phyloP scores from a whole-genome alignment of 345 rosid genomes.

The Cardamine resedifolia region DNA sequence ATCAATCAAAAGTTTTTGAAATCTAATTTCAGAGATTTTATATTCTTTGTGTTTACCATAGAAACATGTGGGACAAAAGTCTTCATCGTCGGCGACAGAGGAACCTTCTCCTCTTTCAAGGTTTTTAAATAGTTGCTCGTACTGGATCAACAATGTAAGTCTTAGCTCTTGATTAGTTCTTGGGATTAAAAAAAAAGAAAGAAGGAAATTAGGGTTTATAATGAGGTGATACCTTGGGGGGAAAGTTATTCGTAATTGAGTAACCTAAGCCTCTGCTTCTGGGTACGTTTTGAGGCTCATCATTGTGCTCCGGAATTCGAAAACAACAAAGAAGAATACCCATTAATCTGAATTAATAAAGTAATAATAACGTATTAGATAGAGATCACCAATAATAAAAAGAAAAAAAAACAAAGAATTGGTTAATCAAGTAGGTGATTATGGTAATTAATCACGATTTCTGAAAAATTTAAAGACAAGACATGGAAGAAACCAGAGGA shows the following conservation, averaged over 20 bases:
- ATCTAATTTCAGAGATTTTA: not conserved
- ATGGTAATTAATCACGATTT: not conserved
- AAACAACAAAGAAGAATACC: conserved; percentile 26
- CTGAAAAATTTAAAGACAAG: not conserved
- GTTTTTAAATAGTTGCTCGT: conserved; percentile 18
- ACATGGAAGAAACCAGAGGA: not conserved
- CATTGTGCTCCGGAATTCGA: not conserved
- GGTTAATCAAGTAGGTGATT: not conserved
- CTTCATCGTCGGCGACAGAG: conserved; percentile 30
- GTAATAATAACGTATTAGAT: not conserved
- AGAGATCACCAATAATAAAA: not conserved
- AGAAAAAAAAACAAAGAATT: not conserved
- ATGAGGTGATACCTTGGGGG: conserved; percentile 20
- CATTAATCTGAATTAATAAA: conserved; percentile 27
- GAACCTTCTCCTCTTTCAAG: not conserved
- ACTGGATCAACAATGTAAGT: not conserved
- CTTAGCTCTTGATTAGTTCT: not conserved
- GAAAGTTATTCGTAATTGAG: conserved; percentile 20
- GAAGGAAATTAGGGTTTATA: conserved; percentile 20
- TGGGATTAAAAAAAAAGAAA: not conserved
- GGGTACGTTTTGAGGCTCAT: not conserved
- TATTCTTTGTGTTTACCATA: conserved; percentile 40
- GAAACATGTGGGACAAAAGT: conserved; percentile 53
- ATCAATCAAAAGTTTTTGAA: not conserved
- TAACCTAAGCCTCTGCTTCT: not conserved